Evolutionary conservation across 1,284 basidiomycete genomes (phyloP), one percentile per base, ranked within the genome.

Genomic region (Afroboletus lepidellus): DNA sequence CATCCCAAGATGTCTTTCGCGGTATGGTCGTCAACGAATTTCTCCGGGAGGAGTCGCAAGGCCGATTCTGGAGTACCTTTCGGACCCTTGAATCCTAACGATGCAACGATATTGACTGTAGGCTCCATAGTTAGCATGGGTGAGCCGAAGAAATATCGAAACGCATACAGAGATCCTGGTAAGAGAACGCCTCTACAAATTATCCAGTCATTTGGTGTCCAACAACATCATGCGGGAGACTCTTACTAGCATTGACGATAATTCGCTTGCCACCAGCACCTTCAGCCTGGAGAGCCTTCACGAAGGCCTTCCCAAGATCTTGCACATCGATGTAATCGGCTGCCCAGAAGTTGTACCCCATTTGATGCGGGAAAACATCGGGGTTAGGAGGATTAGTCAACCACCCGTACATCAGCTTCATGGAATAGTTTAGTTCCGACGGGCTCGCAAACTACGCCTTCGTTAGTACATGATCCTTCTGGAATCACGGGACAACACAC

Each of bases 271-370:
- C 46, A 30, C 46, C 46, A 1, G 46, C 46, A 12, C 16, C 36
- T 32, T 47, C 46, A 5, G 37, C 21, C 37, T 47, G 36, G 13
- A 47, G 46, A 18, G 27, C 27, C 37, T 39, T 47, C 21, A 47
- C 37, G 16, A 38, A 30, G 21, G 12, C 29, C 36, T 47, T 39
- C 9, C 20, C 46, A 9, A 47, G 46, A 18, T 47, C 46, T 32
- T 47, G 46, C 21, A 39, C 46, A 8, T 47, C 46, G 34, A 47
- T 39, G n/a, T 24, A 47, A 32, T 47, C 46, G 37, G 46, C 46
- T 16, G 37, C 46, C 46, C 46, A 47, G 38, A 47, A 47, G 21
- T 47, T 47, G 27, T 47, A 39, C 20, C 46, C 46, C 46, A 47
- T 47, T 16, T 47, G 46, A 18, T 30, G 24, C 21, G 46, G 46